Conservation (phyloP, 805 yeast species). For the Lipomyces kockii region DNA sequence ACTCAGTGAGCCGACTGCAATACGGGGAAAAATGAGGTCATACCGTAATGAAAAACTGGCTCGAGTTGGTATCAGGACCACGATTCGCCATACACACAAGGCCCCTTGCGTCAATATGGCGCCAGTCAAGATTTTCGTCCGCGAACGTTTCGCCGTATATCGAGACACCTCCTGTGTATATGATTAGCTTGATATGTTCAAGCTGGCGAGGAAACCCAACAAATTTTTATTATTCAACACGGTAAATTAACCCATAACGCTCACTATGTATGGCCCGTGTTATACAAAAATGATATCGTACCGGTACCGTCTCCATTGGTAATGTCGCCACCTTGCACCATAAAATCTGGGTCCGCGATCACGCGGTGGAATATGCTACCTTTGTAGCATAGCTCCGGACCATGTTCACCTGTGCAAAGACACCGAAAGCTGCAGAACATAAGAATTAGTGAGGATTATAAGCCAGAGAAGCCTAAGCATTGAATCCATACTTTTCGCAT, state of each 20-base stretch:
- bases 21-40: neutral
- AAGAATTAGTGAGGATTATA: neutral
- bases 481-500: constrained; percentile 29
- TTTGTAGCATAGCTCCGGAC: constrained; percentile 61
- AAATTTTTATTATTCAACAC: neutral
- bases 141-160: constrained; percentile 69
- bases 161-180: constrained; percentile 56
- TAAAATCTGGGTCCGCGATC: constrained; percentile 60
- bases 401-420: constrained; percentile 74
- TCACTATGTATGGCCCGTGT: neutral
- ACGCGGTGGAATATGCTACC: constrained; percentile 75
- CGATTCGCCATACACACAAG: constrained; percentile 75
- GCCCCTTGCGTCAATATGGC: constrained; percentile 66
- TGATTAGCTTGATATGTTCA: neutral
- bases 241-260: neutral
- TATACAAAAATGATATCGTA: neutral
- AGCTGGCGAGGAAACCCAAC: neutral
- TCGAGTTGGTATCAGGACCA: constrained; percentile 72
- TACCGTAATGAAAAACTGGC: constrained; percentile 84
- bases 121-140: constrained; percentile 71
- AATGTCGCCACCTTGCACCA: constrained; percentile 88
- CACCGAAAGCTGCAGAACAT: constrained; percentile 58
- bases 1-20: neutral
- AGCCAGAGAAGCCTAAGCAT: neutral
- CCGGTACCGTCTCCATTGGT: constrained; percentile 66